A percentile compares a stretch with the other conserved stretches of the same genome.
phyloP scores from a whole-genome alignment of 768 basidiomycete genomes.

The Arthromyces matolae region DNA sequence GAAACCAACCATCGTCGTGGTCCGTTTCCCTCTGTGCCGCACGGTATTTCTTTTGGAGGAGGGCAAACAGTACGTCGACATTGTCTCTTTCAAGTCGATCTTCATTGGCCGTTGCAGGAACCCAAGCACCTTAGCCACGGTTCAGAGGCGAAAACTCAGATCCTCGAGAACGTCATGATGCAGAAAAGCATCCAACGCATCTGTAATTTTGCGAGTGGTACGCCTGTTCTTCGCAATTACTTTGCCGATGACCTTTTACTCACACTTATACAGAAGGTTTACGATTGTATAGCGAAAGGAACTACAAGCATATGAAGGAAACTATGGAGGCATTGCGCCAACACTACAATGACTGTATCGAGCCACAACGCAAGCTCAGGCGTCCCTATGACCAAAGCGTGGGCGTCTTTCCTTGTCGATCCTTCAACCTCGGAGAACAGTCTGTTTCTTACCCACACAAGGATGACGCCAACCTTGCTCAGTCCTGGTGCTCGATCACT shows the following conservation, averaged over 20 bases:
- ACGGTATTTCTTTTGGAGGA: too few relatives aligned
- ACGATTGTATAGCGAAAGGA: not conserved
- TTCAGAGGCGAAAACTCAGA: not conserved
- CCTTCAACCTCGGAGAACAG: slow-evolving; percentile 7
- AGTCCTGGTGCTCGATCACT: too few relatives aligned
- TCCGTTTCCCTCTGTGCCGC: not conserved
- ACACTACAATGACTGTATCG: not conserved
- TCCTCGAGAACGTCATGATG: not conserved
- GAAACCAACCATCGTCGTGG: not conserved
- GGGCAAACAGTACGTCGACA: not conserved
- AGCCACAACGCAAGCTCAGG: not conserved
- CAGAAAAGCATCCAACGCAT: not conserved
- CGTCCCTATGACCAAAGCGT: slow-evolving; percentile 2
- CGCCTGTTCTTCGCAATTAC: not conserved
- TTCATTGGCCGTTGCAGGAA: too few relatives aligned
- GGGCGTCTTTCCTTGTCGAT: slow-evolving; percentile 6
- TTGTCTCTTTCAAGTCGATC: not conserved
- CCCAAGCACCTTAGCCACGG: not conserved
- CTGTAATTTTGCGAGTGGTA: too few relatives aligned
- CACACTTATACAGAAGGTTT: too few relatives aligned
- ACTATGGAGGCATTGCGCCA: not conserved
- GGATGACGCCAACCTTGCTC: too few relatives aligned
- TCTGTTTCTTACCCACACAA: too few relatives aligned
- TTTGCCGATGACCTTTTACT: not conserved
- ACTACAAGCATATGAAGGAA: slow-evolving; percentile 1